Evolutionary conservation across 176 grass and related monocot species (phyloP).

Genomic region (Thinopyrum elongatum): DNA sequence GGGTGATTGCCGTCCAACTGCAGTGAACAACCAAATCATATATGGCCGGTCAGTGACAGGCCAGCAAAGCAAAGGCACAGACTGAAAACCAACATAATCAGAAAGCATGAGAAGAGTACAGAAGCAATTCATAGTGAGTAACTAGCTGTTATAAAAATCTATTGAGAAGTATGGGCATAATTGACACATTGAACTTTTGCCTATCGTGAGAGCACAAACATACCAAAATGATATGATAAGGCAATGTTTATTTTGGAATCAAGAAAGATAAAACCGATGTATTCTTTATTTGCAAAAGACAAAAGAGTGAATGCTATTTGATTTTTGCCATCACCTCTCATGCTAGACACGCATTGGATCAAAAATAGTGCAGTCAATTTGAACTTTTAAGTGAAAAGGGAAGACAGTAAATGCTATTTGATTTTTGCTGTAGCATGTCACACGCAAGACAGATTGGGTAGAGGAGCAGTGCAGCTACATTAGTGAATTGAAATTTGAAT

Average conservation of each 20-base stretch:
- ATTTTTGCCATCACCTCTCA: neutral
- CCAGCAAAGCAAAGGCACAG: neutral
- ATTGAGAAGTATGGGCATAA: neutral
- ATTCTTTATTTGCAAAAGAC: neutral
- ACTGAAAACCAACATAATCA: conserved; percentile 7
- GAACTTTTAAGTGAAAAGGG: too few species aligned
- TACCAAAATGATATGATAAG: neutral
- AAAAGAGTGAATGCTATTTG: neutral
- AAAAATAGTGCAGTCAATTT: too few species aligned
- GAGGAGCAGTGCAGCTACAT: neutral
- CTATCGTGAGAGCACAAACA: neutral
- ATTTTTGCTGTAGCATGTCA: too few species aligned
- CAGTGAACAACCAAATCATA: conserved; percentile 22
- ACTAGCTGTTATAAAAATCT: neutral
- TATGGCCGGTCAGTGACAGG: neutral
- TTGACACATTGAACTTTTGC: neutral
- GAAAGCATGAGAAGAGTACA: neutral
- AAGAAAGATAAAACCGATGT: neutral
- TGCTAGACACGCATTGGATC: neutral
- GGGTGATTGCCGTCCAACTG: conserved; percentile 89
- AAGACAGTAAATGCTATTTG: too few species aligned
- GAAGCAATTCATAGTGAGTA: neutral
- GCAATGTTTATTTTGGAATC: neutral
- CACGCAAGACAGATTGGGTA: too few species aligned
- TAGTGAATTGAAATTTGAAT: neutral